Percentiles rank a stretch among this genome's conserved stretches.
Conservation (phyloP, 2,329 filamentous ascomycete genomes). For the Ascochyta lentis region DNA sequence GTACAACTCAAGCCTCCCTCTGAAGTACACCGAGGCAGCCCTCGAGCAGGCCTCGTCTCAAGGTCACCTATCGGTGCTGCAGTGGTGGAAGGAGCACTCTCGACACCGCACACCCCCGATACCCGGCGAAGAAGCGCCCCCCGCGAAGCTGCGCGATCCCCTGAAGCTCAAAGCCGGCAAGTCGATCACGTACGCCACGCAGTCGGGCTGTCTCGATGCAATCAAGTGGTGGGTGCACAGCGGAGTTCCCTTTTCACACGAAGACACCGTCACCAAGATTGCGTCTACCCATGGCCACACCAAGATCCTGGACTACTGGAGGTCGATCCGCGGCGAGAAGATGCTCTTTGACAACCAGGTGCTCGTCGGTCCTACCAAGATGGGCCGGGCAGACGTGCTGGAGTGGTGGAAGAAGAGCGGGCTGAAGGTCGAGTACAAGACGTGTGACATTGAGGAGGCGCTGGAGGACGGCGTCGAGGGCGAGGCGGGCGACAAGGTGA, state of each 20-base stretch:
- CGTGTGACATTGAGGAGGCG: slow-evolving; percentile 93
- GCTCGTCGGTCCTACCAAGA: slow-evolving; percentile 84
- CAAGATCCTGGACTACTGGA: slow-evolving; percentile 83
- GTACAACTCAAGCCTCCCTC: slow-evolving; percentile 77
- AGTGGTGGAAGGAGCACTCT: slow-evolving; percentile 88
- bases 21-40: slow-evolving; percentile 86
- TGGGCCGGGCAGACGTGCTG: slow-evolving; percentile 81
- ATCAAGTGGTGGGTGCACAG: slow-evolving; percentile 89
- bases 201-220: slow-evolving; percentile 78
- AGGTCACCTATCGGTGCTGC: slow-evolving; percentile 82
- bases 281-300: slow-evolving; percentile 87
- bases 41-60: slow-evolving; percentile 86
- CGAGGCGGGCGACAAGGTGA: slow-evolving; percentile 72
- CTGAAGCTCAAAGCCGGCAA: slow-evolving; percentile 80
- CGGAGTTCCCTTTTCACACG: slow-evolving; percentile 78
- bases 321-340: slow-evolving; percentile 73
- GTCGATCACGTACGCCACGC: slow-evolving; percentile 81
- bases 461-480: slow-evolving; percentile 82
- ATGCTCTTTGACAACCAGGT: slow-evolving; percentile 85
- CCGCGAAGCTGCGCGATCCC: slow-evolving; percentile 23
- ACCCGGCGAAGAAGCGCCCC: slow-evolving; percentile 23
- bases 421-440: slow-evolving; percentile 87
- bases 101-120: slow-evolving; percentile 44
- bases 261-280: slow-evolving; percentile 82
- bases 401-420: slow-evolving; percentile 90